Evolutionary conservation across 768 basidiomycete species (phyloP).

Genomic region (Mycena floridula): DNA sequence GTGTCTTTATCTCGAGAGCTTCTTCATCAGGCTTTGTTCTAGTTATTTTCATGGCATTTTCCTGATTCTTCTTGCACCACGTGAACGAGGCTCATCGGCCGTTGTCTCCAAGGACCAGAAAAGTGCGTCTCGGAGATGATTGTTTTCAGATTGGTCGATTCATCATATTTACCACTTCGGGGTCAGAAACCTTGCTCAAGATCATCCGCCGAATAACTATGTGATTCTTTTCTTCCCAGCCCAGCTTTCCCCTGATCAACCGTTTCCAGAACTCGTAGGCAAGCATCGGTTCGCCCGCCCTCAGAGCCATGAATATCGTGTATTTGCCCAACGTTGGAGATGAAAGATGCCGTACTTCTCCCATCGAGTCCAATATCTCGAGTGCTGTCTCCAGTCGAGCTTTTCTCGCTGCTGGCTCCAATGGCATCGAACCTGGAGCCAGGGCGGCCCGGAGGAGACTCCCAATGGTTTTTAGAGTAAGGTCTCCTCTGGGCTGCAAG

Average conservation of each 20-base stretch:
- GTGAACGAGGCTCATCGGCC: no score
- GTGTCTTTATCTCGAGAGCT: no score
- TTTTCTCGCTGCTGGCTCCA: conserved; percentile 26
- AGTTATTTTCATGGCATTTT: no score
- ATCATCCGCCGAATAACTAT: conserved; percentile 35
- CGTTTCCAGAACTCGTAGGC: conserved; percentile 58
- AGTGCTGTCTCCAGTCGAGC: conserved; percentile 35
- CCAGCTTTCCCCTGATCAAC: conserved; percentile 36
- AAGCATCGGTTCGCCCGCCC: conserved; percentile 38
- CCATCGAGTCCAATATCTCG: conserved; percentile 33
- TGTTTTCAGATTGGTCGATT: no score
- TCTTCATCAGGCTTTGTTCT: no score
- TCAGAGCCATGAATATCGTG: conserved; percentile 45
- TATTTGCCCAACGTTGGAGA: conserved; percentile 45
- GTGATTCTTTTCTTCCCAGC: conserved; percentile 47
- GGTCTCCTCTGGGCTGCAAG: conserved; percentile 22
- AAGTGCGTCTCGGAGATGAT: no score
- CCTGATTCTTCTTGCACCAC: no score
- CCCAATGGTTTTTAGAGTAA: conserved; percentile 45
- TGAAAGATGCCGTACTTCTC: conserved; percentile 26
- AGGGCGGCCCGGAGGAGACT: conserved; percentile 40
- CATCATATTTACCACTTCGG: no score
- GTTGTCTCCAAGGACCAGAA: no score
- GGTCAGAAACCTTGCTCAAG: conserved; percentile 25
- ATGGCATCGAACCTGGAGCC: conserved; percentile 16